A percentile compares a stretch with the other conserved stretches of the same genome.
These are phyloP conservation scores for Phytophthora palmivora DNA, from an alignment of 352 stramenopile genomes.

Conservation along the genomic window DNA sequence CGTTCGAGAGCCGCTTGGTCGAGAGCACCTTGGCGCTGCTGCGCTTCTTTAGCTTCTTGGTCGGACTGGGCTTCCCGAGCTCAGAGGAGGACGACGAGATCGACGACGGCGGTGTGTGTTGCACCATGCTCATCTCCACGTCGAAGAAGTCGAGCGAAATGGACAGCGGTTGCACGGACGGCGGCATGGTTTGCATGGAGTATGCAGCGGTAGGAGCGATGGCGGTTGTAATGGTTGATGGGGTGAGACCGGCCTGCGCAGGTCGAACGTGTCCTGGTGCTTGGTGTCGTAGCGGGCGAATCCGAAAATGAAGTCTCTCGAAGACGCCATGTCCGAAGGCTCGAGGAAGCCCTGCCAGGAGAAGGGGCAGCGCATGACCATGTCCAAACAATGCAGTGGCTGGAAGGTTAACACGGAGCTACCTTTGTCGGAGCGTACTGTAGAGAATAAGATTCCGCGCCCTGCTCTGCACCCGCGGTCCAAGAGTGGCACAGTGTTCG, in stretches of 20 bases:
- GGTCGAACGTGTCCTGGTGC: constrained; percentile 12
- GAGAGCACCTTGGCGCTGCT: constrained; percentile 30
- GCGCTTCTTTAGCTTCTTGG: constrained; percentile 41
- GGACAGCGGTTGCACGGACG: constrained; percentile 33
- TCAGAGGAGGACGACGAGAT: constrained; percentile 29
- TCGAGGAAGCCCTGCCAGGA: constrained; percentile 18
- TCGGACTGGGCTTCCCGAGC: constrained; percentile 21
- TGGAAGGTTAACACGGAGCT: constrained; percentile 34
- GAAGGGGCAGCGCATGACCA: constrained; percentile 29
- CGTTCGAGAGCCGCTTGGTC: constrained; percentile 49
- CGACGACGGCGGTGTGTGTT: constrained; percentile 37
- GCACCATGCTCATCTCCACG: constrained; percentile 33
- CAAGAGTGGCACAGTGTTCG: constrained; percentile 32
- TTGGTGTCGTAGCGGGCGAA: constrained; percentile 34
- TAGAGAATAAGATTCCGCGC: constrained; percentile 39
- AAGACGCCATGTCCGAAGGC: background rate
- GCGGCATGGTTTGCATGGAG: constrained; percentile 32
- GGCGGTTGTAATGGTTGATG: constrained; percentile 39
- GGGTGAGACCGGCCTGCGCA: constrained; percentile 17
- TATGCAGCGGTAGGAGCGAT: constrained; percentile 27
- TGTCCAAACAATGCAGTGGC: constrained; percentile 22
- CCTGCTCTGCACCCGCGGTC: constrained; percentile 18
- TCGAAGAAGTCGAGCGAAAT: constrained; percentile 52
- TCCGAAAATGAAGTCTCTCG: constrained; percentile 37
- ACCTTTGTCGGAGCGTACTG: constrained; percentile 2